Conservation (phyloP, 495 filamentous ascomycete species). For the Daldinia bambusicola region DNA sequence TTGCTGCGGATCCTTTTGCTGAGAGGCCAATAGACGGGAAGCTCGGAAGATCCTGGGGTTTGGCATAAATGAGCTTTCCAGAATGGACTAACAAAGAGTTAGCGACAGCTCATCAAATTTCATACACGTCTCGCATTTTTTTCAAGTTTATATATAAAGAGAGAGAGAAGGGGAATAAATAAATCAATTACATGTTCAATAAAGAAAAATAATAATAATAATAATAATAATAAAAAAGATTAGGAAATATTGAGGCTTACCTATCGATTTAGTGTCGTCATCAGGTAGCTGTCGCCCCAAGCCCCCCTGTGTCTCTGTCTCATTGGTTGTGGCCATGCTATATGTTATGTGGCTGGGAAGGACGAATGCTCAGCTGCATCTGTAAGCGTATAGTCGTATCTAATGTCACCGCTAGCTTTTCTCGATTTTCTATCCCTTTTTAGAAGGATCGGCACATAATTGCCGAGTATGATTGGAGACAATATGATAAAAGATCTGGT, state of each 20-base stretch:
- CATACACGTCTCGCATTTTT: not conserved
- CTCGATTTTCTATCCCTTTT: slow-evolving; percentile 2
- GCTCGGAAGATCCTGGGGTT: slow-evolving; percentile 72
- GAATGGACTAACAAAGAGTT: slow-evolving; percentile 51
- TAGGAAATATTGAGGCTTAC: slow-evolving; percentile 34
- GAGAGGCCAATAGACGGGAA: slow-evolving; percentile 72
- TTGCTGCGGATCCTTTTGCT: slow-evolving; percentile 72
- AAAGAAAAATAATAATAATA: too few relatives aligned
- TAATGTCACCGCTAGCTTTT: not conserved
- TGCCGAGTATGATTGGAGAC: slow-evolving; percentile 18
- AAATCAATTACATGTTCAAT: slow-evolving; percentile 11
- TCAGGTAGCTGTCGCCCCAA: slow-evolving; percentile 37
- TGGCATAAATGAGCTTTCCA: slow-evolving; percentile 73
- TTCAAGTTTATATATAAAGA: not conserved
- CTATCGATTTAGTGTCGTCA: slow-evolving; percentile 40
- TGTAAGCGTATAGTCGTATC: slow-evolving; percentile 28
- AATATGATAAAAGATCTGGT: slow-evolving; percentile 25
- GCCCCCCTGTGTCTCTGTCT: slow-evolving; percentile 27
- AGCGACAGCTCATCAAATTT: slow-evolving; percentile 26
- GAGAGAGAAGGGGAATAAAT: not conserved
- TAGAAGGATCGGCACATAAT: slow-evolving; percentile 35
- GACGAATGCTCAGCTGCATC: slow-evolving; percentile 21
- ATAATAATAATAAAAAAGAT: slow-evolving; percentile 11
- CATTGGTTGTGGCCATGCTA: slow-evolving; percentile 37
- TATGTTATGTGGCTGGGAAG: slow-evolving; percentile 34